These are phyloP conservation scores for Extremus antarcticus DNA, from an alignment of 495 filamentous ascomycete genomes.

Conservation along the genomic window DNA sequence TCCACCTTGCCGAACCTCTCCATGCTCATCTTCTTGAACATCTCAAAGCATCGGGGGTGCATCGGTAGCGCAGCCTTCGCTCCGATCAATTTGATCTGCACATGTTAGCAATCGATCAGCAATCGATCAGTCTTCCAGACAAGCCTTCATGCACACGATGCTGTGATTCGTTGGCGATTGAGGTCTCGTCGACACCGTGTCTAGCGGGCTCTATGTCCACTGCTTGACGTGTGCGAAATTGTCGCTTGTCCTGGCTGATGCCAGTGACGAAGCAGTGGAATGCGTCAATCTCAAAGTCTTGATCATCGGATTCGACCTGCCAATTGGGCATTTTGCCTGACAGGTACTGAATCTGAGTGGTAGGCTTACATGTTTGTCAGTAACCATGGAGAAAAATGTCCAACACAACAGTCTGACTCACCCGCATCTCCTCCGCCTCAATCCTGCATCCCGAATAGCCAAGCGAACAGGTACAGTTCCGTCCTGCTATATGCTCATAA, in stretches of 20 bases:
- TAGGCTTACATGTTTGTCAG: background rate
- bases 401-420: background rate
- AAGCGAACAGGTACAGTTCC: background rate
- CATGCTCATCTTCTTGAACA: slow-evolving; percentile 6
- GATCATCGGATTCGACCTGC: background rate
- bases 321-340: background rate
- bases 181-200: background rate
- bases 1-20: background rate
- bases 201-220: background rate
- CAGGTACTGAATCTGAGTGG: background rate
- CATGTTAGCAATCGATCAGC: background rate
- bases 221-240: background rate
- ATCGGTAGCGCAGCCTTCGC: slow-evolving; percentile 1
- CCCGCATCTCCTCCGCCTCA: background rate
- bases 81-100: background rate
- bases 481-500: slow-evolving; percentile 6
- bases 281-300: background rate
- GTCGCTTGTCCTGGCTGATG: background rate
- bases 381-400: background rate
- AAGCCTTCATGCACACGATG: no score
- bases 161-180: background rate
- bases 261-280: background rate
- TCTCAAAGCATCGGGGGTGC: slow-evolving; percentile 3
- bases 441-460: slow-evolving; percentile 6
- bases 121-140: no score